Evolutionary conservation across 2,329 filamentous ascomycete genomes (phyloP).

Genomic region (Mycocentrospora acerina): DNA sequence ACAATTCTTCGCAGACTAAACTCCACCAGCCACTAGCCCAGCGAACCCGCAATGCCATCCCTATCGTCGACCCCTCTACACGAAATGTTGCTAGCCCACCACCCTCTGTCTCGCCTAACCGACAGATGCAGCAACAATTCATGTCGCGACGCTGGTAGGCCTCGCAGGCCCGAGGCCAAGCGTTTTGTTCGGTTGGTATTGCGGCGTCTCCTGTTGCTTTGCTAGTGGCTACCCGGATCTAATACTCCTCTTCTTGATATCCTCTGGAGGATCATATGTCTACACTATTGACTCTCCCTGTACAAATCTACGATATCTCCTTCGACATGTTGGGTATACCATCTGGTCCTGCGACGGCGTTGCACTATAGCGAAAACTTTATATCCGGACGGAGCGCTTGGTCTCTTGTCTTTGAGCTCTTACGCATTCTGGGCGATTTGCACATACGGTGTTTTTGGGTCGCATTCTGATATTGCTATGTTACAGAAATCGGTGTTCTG

Average conservation of each 20-base stretch:
- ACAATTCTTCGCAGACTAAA: constrained; percentile 65
- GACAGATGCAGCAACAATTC: constrained; percentile 60
- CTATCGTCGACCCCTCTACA: constrained; percentile 94
- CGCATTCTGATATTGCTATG: constrained; percentile 40
- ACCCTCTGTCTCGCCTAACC: constrained; percentile 65
- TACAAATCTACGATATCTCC: constrained; percentile 47
- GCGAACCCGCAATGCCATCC: constrained; percentile 90
- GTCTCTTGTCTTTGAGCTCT: constrained; percentile 41
- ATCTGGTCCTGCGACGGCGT: constrained; percentile 45
- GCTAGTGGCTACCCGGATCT: constrained; percentile 43
- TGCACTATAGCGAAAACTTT: constrained; percentile 40
- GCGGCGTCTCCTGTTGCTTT: constrained; percentile 42
- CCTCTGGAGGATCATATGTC: constrained; percentile 43
- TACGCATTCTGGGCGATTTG: constrained; percentile 45
- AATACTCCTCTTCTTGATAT: constrained; percentile 41
- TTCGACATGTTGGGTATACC: constrained; percentile 46
- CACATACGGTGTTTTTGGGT: constrained; percentile 43
- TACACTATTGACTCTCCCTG: constrained; percentile 45
- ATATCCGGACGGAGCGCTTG: constrained; percentile 42
- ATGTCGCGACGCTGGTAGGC: constrained; percentile 52
- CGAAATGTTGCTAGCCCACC: constrained; percentile 90
- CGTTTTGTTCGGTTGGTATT: constrained; percentile 35
- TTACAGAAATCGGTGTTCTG: constrained; percentile 40
- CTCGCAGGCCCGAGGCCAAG: constrained; percentile 35
- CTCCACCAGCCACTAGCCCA: constrained; percentile 88